These are phyloP conservation scores for Heliamphora exappendiculata DNA, from an alignment of 148 eudicot genomes.

Conservation along the genomic window DNA sequence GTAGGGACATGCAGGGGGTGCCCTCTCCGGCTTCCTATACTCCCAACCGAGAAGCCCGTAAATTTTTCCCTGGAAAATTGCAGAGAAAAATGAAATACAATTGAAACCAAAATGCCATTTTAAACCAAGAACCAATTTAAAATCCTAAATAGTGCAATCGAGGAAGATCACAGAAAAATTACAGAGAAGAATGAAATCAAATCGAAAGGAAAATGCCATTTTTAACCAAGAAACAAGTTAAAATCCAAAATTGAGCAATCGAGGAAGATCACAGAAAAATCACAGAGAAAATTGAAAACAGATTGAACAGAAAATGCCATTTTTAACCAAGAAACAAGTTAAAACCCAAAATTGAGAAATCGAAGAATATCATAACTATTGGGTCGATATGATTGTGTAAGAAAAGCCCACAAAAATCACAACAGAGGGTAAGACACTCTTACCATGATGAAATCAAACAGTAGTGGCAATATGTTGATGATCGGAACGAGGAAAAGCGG, in stretches of 20 bases:
- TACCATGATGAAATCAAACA: constrained; percentile 13
- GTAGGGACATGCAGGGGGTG: constrained; percentile 72
- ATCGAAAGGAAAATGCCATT: not conserved
- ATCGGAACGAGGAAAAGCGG: constrained; percentile 19
- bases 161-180: not conserved
- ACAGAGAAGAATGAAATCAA: not conserved
- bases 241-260: not conserved
- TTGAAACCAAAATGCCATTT: not conserved
- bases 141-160: not conserved
- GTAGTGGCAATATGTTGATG: constrained; percentile 9
- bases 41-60: constrained; percentile 75
- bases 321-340: not conserved
- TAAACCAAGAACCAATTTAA: not conserved
- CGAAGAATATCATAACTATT: not conserved
- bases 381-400: not conserved
- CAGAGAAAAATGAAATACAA: not conserved
- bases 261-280: constrained; percentile 25
- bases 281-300: not conserved
- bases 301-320: not conserved
- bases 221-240: not conserved
- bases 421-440: not conserved
- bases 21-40: constrained; percentile 66
- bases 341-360: not conserved
- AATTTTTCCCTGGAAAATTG: constrained; percentile 39
- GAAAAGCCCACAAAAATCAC: not conserved